Percentiles rank a stretch among this genome's conserved stretches.
Conservation (phyloP, 495 filamentous ascomycete genomes). For the Sordaria brevicollis region DNA sequence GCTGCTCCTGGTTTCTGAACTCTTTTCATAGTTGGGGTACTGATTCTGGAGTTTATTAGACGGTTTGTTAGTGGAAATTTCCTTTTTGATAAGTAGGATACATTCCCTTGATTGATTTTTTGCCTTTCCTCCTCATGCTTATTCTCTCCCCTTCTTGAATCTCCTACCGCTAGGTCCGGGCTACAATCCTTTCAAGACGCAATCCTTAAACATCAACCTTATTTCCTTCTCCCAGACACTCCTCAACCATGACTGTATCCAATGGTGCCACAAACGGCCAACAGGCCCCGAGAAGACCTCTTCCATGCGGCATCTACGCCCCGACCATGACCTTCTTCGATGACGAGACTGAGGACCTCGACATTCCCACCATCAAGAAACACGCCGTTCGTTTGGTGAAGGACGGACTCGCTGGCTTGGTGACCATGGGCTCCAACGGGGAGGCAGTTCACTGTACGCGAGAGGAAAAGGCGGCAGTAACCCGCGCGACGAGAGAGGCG, state of each 20-base stretch:
- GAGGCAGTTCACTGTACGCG: constrained; percentile 76
- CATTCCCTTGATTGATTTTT: background rate
- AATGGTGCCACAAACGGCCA: constrained; percentile 27
- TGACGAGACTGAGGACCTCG: constrained; percentile 69
- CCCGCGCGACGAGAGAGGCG: constrained; percentile 67
- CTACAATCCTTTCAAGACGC: background rate
- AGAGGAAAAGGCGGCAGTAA: constrained; percentile 66
- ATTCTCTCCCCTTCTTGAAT: background rate
- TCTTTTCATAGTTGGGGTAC: background rate
- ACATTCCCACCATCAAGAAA: constrained; percentile 64
- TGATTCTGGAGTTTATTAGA: background rate
- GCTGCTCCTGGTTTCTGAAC: constrained; percentile 2
- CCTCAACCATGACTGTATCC: constrained; percentile 25
- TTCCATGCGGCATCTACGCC: constrained; percentile 78
- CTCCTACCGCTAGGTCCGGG: background rate
- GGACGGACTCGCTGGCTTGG: constrained; percentile 71
- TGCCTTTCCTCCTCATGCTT: background rate
- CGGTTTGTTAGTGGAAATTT: background rate
- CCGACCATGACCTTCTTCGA: constrained; percentile 91
- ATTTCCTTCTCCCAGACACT: background rate
- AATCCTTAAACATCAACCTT: constrained; percentile 6
- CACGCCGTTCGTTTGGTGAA: constrained; percentile 74
- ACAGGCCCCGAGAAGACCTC: constrained; percentile 42
- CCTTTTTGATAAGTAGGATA: background rate
- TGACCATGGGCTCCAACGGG: constrained; percentile 85